Conservation (phyloP, 1,284 basidiomycete species). For the Wolfiporia cocos region DNA sequence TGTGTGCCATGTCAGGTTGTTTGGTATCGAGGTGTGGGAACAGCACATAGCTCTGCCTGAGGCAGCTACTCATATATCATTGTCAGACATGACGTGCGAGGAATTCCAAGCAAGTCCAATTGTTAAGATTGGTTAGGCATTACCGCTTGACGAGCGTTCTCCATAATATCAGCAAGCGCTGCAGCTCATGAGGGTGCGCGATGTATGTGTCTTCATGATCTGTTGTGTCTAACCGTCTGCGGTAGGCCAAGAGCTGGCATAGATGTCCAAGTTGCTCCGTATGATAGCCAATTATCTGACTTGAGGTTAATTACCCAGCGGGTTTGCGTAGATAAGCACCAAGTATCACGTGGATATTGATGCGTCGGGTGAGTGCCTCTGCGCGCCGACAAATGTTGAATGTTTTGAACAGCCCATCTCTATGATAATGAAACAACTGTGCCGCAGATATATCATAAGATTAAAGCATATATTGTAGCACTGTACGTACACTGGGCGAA, state of each 20-base stretch:
- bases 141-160: slow-evolving; percentile 34
- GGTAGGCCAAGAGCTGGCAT: slow-evolving; percentile 35
- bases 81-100: slow-evolving; percentile 30
- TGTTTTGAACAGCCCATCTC: too few species aligned
- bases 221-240: too few species aligned
- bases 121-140: slow-evolving; percentile 18
- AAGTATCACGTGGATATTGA: too few species aligned
- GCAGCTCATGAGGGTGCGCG: slow-evolving; percentile 31
- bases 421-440: too few species aligned
- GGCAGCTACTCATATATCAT: background rate
- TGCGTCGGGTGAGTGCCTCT: too few species aligned
- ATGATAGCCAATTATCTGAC: slow-evolving; percentile 5
- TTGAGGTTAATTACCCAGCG: too few species aligned
- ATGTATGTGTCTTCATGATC: too few species aligned
- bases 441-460: too few species aligned
- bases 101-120: slow-evolving; percentile 26
- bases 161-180: slow-evolving; percentile 34
- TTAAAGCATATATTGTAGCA: too few species aligned
- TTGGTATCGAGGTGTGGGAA: slow-evolving; percentile 30
- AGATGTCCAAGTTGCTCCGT: slow-evolving; percentile 33
- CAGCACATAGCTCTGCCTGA: background rate
- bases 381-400: too few species aligned
- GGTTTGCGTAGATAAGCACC: too few species aligned
- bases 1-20: slow-evolving; percentile 31
- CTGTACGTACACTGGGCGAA: too few species aligned